Percentiles rank a stretch among this genome's conserved stretches.
Conservation (phyloP, 169 alveolate genomes). For the Cryptosporidium ryanae region DNA sequence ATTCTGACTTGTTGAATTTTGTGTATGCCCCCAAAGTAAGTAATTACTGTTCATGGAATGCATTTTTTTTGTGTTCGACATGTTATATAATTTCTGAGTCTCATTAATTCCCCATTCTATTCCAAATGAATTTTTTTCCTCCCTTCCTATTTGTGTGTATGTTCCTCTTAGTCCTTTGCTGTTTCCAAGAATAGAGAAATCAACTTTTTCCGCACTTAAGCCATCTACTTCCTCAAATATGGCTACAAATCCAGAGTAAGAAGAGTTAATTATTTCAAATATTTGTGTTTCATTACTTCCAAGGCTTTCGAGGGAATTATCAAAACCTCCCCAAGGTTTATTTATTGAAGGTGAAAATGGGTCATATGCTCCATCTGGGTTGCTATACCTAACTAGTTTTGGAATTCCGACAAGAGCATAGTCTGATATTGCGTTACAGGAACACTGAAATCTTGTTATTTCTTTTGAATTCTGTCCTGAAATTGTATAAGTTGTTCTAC, state of each 20-base stretch:
- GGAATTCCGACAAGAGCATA: conserved; percentile 61
- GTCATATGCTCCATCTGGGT: conserved; percentile 46
- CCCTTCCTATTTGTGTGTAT: conserved; percentile 63
- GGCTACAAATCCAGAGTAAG: conserved; percentile 58
- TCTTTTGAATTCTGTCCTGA: conserved; percentile 48
- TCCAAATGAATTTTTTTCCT: conserved; percentile 55
- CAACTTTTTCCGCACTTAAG: background rate
- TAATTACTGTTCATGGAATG: conserved; percentile 44
- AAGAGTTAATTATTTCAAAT: conserved; percentile 33
- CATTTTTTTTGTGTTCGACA: background rate
- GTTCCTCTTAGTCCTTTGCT: conserved; percentile 25
- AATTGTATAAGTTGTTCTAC: conserved; percentile 32
- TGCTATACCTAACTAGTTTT: conserved; percentile 3
- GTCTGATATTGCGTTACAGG: conserved; percentile 59
- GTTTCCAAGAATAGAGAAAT: conserved; percentile 17
- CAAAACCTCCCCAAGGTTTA: conserved; percentile 70
- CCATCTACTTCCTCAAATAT: conserved; percentile 44
- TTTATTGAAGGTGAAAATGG: conserved; percentile 73
- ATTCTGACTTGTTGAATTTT: conserved; percentile 22
- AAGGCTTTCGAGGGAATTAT: conserved; percentile 37
- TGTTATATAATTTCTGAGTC: conserved; percentile 34
- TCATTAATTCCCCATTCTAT: conserved; percentile 71
- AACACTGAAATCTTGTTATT: conserved; percentile 21
- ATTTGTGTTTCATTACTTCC: conserved; percentile 43
- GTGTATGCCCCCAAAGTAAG: conserved; percentile 61